Conservation (phyloP, 768 basidiomycete genomes). For the Xanthoconium purpureum region DNA sequence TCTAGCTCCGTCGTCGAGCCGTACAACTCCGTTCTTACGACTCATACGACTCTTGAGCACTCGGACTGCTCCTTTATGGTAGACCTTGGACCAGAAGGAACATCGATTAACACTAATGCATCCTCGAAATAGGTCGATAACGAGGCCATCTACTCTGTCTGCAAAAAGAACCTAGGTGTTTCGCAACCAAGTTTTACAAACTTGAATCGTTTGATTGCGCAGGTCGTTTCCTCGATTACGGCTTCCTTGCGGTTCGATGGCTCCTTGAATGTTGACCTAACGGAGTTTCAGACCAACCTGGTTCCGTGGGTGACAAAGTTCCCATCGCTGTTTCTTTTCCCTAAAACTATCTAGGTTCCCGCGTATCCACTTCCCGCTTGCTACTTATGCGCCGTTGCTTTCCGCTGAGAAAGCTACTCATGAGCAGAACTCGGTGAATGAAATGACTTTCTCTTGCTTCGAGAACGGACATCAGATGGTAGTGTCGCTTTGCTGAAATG, state of each 20-base stretch:
- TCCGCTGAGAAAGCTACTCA: conserved; percentile 95
- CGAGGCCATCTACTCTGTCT: conserved; percentile 99
- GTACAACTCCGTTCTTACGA: conserved; percentile 97
- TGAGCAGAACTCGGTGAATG: conserved; percentile 95
- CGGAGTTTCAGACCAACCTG: conserved; percentile 98
- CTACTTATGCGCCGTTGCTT: conserved; percentile 92
- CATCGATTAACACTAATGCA: conserved; percentile 4
- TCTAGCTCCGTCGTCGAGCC: conserved; percentile 98
- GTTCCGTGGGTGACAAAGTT: conserved; percentile 71
- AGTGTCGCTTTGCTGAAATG: background rate
- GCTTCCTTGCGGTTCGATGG: conserved; percentile 97
- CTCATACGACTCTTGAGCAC: conserved; percentile 98
- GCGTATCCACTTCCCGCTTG: conserved; percentile 97
- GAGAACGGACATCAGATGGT: conserved; percentile 97
- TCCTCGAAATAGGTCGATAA: conserved; percentile 75
- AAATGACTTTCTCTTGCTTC: conserved; percentile 99
- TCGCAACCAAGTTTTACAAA: conserved; percentile 86
- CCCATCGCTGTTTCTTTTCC: background rate
- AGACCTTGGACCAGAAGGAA: background rate
- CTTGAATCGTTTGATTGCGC: conserved; percentile 94
- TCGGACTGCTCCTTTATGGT: conserved; percentile 99
- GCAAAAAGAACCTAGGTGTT: conserved; percentile 92
- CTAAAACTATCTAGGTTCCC: conserved; percentile 63
- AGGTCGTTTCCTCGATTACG: conserved; percentile 97
- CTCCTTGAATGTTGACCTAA: conserved; percentile 94